Evolutionary conservation across 2,329 filamentous ascomycete species (phyloP).

Genomic region (Nemania abortiva): DNA sequence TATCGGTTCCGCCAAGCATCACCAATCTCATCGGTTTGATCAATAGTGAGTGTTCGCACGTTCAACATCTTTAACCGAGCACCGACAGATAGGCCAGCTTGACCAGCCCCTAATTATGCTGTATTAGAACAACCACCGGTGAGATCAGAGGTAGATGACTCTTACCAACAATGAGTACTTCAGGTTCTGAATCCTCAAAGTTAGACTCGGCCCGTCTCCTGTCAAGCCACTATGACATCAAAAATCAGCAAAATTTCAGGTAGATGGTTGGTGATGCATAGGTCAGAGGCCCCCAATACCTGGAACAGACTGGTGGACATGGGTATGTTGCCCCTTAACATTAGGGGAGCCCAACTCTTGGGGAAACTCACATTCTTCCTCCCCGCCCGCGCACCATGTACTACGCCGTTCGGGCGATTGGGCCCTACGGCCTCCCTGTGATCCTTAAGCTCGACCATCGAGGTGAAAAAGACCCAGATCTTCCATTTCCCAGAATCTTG

Average conservation of each 20-base stretch:
- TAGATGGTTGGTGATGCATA: not conserved
- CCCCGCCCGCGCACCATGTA: constrained; percentile 59
- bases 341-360: not conserved
- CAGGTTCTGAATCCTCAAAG: constrained; percentile 61
- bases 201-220: constrained; percentile 60
- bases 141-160: not conserved
- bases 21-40: constrained; percentile 63
- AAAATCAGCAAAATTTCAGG: constrained; percentile 7
- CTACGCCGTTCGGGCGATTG: constrained; percentile 61
- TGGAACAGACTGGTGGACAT: not conserved
- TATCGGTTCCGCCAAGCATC: constrained; percentile 73
- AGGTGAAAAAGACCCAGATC: constrained; percentile 64
- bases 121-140: constrained; percentile 22
- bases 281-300: not conserved
- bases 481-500: constrained; percentile 61
- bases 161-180: constrained; percentile 67
- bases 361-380: constrained; percentile 57
- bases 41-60: constrained; percentile 64
- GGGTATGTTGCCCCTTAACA: not conserved
- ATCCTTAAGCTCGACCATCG: constrained; percentile 59
- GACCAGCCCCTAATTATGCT: constrained; percentile 65
- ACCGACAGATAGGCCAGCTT: constrained; percentile 64
- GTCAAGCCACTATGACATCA: constrained; percentile 58
- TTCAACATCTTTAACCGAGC: constrained; percentile 68
- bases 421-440: constrained; percentile 57